phyloP scores from a whole-genome alignment of 768 basidiomycete species.

The Arthromyces matolae region DNA sequence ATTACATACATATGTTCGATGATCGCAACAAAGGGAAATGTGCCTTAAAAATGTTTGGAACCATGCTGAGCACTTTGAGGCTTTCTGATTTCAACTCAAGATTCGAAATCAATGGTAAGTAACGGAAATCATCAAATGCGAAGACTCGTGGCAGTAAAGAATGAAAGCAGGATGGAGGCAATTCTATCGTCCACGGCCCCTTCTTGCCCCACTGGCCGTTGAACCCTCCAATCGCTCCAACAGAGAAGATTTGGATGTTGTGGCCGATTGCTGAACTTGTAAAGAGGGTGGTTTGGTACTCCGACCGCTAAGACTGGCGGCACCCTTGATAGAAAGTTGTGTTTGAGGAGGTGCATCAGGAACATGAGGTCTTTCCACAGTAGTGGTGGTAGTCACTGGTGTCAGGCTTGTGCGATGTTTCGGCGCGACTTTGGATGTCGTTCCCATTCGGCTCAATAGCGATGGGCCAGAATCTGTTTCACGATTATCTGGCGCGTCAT shows the following conservation, averaged over 20 bases:
- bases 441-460: constrained; percentile 40
- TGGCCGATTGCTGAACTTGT: constrained; percentile 2
- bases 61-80: too few relatives aligned
- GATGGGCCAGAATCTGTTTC: constrained; percentile 29
- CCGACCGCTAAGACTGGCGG: constrained; percentile 28
- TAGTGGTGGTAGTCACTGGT: neutral
- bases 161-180: constrained; percentile 6
- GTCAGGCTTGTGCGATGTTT: constrained; percentile 3
- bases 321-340: constrained; percentile 55
- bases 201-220: constrained; percentile 19
- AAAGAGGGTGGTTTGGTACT: constrained; percentile 5
- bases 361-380: constrained; percentile 1
- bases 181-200: constrained; percentile 18
- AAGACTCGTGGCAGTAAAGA: constrained; percentile 1
- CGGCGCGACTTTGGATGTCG: constrained; percentile 3
- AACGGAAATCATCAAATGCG: too few relatives aligned
- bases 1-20: too few relatives aligned
- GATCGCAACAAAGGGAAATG: too few relatives aligned
- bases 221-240: constrained; percentile 33
- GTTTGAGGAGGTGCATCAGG: constrained; percentile 24
- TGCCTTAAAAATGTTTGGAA: too few relatives aligned
- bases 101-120: too few relatives aligned
- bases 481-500: constrained; percentile 13
- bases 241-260: constrained; percentile 24
- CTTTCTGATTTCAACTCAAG: too few relatives aligned